Conservation (phyloP, 371 early-diverging fungal genomes). For the Mortierella sp. region DNA sequence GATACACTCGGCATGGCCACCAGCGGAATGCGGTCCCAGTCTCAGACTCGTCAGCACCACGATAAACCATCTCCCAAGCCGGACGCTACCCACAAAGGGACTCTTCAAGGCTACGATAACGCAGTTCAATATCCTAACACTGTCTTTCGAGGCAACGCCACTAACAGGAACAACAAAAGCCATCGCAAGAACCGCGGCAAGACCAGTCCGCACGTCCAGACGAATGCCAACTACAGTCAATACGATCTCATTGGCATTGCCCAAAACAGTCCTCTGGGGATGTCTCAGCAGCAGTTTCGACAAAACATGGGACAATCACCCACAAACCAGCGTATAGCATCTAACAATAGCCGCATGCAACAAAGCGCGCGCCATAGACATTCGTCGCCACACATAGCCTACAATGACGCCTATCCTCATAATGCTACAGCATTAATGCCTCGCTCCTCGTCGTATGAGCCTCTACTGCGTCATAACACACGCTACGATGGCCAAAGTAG, state of each 20-base stretch:
- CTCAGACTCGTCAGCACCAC: background rate
- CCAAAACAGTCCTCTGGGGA: background rate
- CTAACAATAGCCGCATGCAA: slow-evolving; percentile 5
- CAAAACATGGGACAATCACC: background rate
- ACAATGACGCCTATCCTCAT: background rate
- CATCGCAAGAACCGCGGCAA: background rate
- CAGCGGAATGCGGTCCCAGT: background rate
- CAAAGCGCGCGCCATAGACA: background rate
- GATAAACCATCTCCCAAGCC: background rate
- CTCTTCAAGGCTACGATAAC: background rate
- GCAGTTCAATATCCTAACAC: background rate
- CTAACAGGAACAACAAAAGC: background rate
- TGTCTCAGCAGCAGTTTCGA: background rate
- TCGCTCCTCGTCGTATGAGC: slow-evolving; percentile 7
- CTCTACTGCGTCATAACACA: background rate
- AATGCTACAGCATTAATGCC: background rate
- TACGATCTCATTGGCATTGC: slow-evolving; percentile 2
- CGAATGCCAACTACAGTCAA: background rate
- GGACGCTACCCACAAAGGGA: background rate
- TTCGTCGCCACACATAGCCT: background rate
- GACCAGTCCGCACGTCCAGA: background rate
- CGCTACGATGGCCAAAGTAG: background rate
- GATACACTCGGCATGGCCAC: background rate
- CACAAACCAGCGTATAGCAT: background rate
- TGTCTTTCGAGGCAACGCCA: background rate